Percentiles rank a stretch among this genome's conserved stretches.
phyloP scores from a whole-genome alignment of 306 rosid species.

The Castanea crenata region DNA sequence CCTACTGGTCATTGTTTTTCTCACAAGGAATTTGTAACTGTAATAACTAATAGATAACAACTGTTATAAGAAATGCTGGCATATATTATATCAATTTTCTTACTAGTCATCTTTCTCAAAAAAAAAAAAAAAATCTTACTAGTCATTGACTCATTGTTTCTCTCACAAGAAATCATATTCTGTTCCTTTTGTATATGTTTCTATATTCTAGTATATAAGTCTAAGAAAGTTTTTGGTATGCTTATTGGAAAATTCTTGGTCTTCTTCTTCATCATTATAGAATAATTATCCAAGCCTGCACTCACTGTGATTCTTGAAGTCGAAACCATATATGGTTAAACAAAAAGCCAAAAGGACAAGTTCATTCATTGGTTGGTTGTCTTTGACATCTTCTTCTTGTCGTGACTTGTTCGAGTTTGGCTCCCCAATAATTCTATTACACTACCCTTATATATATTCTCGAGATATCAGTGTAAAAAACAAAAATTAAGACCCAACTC shows the following conservation, averaged over 20 bases:
- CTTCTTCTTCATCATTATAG: not conserved
- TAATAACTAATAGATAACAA: not conserved
- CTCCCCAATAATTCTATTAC: not conserved
- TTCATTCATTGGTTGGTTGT: not conserved
- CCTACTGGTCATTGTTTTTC: no score
- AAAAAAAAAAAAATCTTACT: no score
- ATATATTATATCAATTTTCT: no score
- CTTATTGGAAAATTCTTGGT: not conserved
- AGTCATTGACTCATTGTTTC: not conserved
- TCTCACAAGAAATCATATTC: not conserved
- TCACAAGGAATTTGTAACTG: no score
- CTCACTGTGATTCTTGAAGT: not conserved
- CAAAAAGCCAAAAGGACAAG: not conserved
- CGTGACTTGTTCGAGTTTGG: constrained; percentile 4
- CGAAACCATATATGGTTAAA: not conserved
- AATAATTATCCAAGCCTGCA: not conserved
- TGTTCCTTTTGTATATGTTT: not conserved
- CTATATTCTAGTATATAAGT: no score
- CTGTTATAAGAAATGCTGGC: no score
- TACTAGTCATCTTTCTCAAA: no score
- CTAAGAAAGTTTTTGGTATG: no score
- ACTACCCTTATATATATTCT: not conserved
- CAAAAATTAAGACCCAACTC: not conserved
- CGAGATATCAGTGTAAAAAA: constrained; percentile 6
- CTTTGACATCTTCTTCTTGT: constrained; percentile 21